Evolutionary conservation across 129 eudicot genomes (phyloP).

Genomic region (Flaveria linearis): DNA sequence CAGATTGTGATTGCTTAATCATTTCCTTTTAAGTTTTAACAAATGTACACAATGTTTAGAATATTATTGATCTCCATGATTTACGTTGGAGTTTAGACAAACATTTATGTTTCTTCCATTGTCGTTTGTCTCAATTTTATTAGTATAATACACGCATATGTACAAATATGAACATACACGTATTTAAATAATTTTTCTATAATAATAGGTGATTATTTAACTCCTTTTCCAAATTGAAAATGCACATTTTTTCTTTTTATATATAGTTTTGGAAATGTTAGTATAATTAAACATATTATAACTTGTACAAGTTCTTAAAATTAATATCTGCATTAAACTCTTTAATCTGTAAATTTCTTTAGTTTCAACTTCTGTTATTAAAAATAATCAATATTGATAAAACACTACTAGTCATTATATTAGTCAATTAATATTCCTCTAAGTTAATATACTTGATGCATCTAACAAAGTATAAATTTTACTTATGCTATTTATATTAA

Average conservation of each 20-base stretch:
- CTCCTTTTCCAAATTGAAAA: neutral
- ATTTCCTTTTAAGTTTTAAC: neutral
- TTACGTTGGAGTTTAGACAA: constrained; percentile 29
- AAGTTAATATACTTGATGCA: too few relatives aligned
- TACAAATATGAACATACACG: neutral
- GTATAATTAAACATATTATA: neutral
- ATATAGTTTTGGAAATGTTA: neutral
- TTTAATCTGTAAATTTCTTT: neutral
- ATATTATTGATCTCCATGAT: constrained; percentile 22
- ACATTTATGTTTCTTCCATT: constrained; percentile 25
- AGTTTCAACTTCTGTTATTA: neutral
- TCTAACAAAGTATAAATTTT: too few relatives aligned
- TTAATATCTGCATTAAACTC: neutral
- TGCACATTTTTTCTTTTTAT: neutral
- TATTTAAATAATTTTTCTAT: neutral
- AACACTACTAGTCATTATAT: neutral
- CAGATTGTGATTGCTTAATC: constrained; percentile 17
- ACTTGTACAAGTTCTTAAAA: neutral
- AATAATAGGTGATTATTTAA: neutral
- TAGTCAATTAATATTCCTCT: neutral
- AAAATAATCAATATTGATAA: neutral
- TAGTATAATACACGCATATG: constrained; percentile 8
- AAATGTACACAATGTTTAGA: neutral
- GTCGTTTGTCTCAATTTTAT: constrained; percentile 17
- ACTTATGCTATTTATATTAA: too few relatives aligned